Evolutionary conservation across 345 rosid genomes (phyloP).

Genomic region (Melaleuca alternifolia): DNA sequence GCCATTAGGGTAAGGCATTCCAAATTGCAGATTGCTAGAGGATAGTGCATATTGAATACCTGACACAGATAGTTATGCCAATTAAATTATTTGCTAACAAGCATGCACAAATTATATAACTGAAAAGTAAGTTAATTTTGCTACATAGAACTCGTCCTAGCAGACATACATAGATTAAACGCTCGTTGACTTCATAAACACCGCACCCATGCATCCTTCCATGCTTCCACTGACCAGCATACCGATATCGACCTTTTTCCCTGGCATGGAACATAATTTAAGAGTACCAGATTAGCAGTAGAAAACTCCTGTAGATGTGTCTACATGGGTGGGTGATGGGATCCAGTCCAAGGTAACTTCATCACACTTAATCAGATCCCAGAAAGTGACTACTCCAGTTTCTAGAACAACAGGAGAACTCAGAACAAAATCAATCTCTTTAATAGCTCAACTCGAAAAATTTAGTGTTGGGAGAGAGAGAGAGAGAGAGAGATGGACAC

Average conservation of each 20-base stretch:
- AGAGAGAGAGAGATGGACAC: background rate
- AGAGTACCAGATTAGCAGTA: background rate
- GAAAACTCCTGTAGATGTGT: background rate
- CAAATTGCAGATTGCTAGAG: background rate
- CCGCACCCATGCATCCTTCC: slow-evolving; percentile 96
- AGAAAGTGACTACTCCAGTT: background rate
- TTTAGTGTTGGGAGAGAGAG: background rate
- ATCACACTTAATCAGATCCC: background rate
- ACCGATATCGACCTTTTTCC: slow-evolving; percentile 89
- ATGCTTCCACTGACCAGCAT: slow-evolving; percentile 97
- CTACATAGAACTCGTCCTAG: background rate
- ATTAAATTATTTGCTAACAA: background rate
- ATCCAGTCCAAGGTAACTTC: background rate
- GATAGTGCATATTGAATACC: background rate
- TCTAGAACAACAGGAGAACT: background rate
- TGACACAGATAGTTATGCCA: background rate
- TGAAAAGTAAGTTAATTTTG: background rate
- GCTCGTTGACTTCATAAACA: slow-evolving; percentile 78
- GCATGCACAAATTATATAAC: background rate
- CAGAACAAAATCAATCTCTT: background rate
- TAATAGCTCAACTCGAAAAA: background rate
- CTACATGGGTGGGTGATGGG: background rate
- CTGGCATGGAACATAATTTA: slow-evolving; percentile 18
- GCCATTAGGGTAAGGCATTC: background rate
- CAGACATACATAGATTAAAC: slow-evolving; percentile 43